Evolutionary conservation across 2,329 filamentous ascomycete genomes (phyloP).

Genomic region (Alternaria viburni): DNA sequence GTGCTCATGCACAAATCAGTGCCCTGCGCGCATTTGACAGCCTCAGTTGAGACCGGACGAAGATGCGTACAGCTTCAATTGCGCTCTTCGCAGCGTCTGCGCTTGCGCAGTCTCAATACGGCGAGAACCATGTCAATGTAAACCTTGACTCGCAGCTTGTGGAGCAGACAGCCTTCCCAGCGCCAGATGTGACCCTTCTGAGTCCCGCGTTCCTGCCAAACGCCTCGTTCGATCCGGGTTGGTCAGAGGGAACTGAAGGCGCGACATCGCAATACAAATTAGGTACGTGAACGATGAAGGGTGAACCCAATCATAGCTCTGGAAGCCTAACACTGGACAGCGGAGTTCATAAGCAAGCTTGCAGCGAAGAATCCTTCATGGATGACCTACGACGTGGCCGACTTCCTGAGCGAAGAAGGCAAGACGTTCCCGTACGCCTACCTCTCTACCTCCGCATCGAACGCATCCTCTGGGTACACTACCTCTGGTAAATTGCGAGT

Average conservation of each 20-base stretch:
- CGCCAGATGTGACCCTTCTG: conserved; percentile 36
- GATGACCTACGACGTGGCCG: conserved; percentile 35
- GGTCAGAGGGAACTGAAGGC: conserved; percentile 38
- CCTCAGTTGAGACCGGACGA: not conserved
- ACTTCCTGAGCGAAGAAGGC: conserved; percentile 44
- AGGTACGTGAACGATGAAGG: conserved; percentile 8
- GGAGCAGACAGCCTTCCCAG: conserved; percentile 44
- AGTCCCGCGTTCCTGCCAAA: conserved; percentile 42
- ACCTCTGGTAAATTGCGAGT: conserved; percentile 39
- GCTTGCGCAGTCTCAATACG: conserved; percentile 36
- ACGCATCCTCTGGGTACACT: conserved; percentile 1
- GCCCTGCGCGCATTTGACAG: not conserved
- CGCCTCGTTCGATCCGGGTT: conserved; percentile 35
- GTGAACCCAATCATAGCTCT: not conserved
- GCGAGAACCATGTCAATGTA: conserved; percentile 38
- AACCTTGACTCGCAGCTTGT: conserved; percentile 38
- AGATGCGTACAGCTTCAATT: not conserved
- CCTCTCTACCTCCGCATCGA: conserved; percentile 25
- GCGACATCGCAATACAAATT: conserved; percentile 37
- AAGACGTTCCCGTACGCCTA: conserved; percentile 40
- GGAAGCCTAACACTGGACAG: not conserved
- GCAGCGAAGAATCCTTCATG: conserved; percentile 41
- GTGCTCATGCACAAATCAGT: not conserved
- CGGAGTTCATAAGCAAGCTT: conserved; percentile 34
- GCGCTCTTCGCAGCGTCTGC: conserved; percentile 19